Percentiles rank a stretch among this genome's conserved stretches.
Evolutionary conservation across 1,284 basidiomycete genomes (phyloP).

Genomic region (Cutaneotrichosporon arboriforme): DNA sequence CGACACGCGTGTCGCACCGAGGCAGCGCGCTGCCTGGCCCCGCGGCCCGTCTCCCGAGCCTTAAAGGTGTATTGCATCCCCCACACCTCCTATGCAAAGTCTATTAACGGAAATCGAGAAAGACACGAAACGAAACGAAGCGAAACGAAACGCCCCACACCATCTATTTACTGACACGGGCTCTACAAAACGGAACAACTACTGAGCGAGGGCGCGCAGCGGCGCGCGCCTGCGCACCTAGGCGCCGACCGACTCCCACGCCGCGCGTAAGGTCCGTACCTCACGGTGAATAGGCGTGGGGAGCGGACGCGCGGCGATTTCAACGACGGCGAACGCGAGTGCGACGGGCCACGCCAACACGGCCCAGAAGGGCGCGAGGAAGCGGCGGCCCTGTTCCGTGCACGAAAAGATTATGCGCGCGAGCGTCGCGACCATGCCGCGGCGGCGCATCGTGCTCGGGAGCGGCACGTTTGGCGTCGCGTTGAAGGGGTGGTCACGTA

Average conservation of each 20-base stretch:
- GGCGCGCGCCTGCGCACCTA: no score
- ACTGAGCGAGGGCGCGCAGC: no score
- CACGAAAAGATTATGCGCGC: background rate
- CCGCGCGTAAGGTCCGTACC: background rate
- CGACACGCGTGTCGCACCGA: no score
- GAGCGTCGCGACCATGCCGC: background rate
- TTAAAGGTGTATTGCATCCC: no score
- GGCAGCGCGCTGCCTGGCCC: no score
- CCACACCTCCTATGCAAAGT: no score
- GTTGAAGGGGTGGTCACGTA: constrained; percentile 33
- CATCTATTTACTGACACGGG: no score
- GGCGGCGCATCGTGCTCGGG: background rate
- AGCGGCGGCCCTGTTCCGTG: constrained; percentile 5
- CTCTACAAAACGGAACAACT: no score
- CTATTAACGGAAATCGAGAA: no score
- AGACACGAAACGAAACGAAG: no score
- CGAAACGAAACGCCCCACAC: no score
- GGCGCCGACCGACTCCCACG: background rate
- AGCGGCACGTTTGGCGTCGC: constrained; percentile 46
- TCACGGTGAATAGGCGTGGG: background rate
- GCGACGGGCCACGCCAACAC: constrained; percentile 11
- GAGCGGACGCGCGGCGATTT: background rate
- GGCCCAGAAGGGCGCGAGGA: constrained; percentile 5
- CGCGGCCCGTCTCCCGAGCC: no score
- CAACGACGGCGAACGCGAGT: constrained; percentile 4